These are phyloP conservation scores for Spathaspora sp. DNA, from an alignment of 1,139 yeast genomes.

Conservation along the genomic window DNA sequence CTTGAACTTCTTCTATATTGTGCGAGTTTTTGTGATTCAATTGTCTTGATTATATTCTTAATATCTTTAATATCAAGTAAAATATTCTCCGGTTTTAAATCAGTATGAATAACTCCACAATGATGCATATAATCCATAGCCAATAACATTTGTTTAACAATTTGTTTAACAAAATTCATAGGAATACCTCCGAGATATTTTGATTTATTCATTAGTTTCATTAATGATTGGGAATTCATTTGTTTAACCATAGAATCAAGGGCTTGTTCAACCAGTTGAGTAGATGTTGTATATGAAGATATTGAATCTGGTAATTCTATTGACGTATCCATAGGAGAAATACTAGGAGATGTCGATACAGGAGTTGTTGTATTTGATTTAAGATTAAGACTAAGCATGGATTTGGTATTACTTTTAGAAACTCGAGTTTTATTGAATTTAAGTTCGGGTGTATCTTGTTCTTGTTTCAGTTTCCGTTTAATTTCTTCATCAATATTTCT, in stretches of 20 bases:
- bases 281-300: not conserved
- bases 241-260: constrained; percentile 12
- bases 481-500: constrained; percentile 12
- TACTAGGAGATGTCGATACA: constrained; percentile 6
- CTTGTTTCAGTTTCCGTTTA: constrained; percentile 10
- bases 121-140: constrained; percentile 44
- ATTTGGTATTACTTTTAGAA: constrained; percentile 23
- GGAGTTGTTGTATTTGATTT: constrained; percentile 10
- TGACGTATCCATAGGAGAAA: constrained; percentile 7
- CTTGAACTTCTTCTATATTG: constrained; percentile 11
- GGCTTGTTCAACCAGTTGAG: constrained; percentile 6
- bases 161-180: constrained; percentile 34
- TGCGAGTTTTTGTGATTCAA: constrained; percentile 31
- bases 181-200: constrained; percentile 34
- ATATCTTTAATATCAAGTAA: constrained; percentile 42
- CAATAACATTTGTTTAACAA: constrained; percentile 36
- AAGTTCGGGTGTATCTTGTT: not conserved
- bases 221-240: constrained; percentile 16
- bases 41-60: constrained; percentile 31
- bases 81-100: constrained; percentile 45
- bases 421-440: constrained; percentile 21
- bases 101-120: constrained; percentile 46
- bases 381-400: constrained; percentile 27
- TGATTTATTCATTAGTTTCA: constrained; percentile 16
- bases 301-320: not conserved